These are phyloP conservation scores for Populus tomentosa DNA, from an alignment of 441 rosid genomes.

Conservation along the genomic window DNA sequence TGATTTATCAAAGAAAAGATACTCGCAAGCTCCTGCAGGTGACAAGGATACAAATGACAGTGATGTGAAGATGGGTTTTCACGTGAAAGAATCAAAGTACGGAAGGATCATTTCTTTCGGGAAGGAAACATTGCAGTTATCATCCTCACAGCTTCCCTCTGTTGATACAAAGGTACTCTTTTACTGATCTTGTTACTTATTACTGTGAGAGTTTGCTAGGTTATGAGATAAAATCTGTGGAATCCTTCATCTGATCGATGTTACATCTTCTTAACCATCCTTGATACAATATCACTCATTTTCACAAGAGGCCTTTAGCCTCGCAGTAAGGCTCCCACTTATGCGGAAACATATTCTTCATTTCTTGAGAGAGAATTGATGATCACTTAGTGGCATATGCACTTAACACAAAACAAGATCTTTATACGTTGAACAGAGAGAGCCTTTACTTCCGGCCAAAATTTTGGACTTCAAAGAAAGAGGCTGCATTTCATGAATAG, in stretches of 20 bases:
- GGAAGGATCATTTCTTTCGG: conserved; percentile 65
- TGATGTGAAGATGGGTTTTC: background rate
- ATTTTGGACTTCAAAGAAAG: background rate
- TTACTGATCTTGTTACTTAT: background rate
- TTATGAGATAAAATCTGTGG: background rate
- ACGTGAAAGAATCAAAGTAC: conserved; percentile 27
- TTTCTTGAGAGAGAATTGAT: background rate
- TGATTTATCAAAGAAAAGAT: conserved; percentile 26
- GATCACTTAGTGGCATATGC: background rate
- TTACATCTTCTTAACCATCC: background rate
- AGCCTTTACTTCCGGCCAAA: background rate
- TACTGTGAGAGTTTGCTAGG: background rate
- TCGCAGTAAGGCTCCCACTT: background rate
- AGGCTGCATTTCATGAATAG: too few relatives aligned
- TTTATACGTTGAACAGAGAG: background rate
- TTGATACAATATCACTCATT: too few relatives aligned
- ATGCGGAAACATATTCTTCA: background rate
- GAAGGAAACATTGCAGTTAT: conserved; percentile 30
- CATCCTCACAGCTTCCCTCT: conserved; percentile 24
- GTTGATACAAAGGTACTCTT: conserved; percentile 29
- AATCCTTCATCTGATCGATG: background rate
- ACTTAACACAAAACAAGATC: background rate
- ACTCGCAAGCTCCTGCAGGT: conserved; percentile 4
- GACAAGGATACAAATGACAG: background rate
- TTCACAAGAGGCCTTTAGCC: background rate